These are phyloP conservation scores for Aspergillus affinis DNA, from an alignment of 495 filamentous ascomycete species.

Conservation along the genomic window DNA sequence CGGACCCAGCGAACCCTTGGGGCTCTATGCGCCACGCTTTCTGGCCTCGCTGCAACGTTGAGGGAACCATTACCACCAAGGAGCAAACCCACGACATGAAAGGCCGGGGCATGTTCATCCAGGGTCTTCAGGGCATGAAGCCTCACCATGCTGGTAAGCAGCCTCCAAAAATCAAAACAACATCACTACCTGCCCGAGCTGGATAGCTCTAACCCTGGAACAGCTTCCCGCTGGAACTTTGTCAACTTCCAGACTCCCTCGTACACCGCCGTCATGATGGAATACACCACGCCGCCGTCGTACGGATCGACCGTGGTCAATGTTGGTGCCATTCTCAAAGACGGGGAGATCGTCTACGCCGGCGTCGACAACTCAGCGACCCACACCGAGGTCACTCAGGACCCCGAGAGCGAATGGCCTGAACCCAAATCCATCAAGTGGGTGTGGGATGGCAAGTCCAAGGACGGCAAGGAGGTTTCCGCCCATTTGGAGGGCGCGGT, in stretches of 20 bases:
- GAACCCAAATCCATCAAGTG: conserved; percentile 75
- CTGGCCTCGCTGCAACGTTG: conserved; percentile 81
- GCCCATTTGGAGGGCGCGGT: conserved; percentile 69
- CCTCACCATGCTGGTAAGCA: conserved; percentile 83
- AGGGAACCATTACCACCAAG: conserved; percentile 82
- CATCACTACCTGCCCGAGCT: conserved; percentile 8
- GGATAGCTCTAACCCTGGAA: conserved; percentile 4
- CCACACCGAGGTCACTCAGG: conserved; percentile 67
- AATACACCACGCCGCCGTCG: conserved; percentile 91
- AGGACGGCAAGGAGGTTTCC: conserved; percentile 68
- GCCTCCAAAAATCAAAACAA: conserved; percentile 12
- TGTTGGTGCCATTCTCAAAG: conserved; percentile 77
- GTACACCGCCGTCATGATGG: conserved; percentile 89
- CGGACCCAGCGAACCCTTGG: conserved; percentile 82
- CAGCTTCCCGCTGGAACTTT: conserved; percentile 92
- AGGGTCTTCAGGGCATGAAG: conserved; percentile 97
- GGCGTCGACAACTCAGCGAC: conserved; percentile 59
- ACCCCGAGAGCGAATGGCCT: conserved; percentile 83
- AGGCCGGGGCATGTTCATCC: conserved; percentile 72
- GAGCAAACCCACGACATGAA: conserved; percentile 79
- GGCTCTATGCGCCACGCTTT: conserved; percentile 87
- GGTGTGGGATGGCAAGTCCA: conserved; percentile 74
- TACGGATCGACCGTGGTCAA: conserved; percentile 88
- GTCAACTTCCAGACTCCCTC: conserved; percentile 84
- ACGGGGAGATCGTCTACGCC: conserved; percentile 75